Percentiles rank a stretch among this genome's conserved stretches.
Conservation (phyloP, 2,329 filamentous ascomycete species). For the Arthrocladium fulminans region DNA sequence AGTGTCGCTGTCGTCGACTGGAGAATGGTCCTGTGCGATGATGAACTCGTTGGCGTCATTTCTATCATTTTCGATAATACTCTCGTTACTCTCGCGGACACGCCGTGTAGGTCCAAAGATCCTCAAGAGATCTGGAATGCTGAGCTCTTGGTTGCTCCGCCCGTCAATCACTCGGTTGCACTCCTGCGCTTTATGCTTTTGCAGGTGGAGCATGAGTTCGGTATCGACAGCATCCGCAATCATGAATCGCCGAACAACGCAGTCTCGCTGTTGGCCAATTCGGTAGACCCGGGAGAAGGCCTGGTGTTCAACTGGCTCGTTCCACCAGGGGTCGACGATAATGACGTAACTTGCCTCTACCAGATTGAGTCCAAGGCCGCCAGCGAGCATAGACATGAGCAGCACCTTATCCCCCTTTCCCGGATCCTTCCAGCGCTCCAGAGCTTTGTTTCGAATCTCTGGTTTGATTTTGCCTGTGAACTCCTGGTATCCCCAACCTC, state of each 20-base stretch:
- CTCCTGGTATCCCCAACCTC: slow-evolving; percentile 40
- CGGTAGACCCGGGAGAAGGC: slow-evolving; percentile 36
- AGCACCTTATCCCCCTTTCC: slow-evolving; percentile 36
- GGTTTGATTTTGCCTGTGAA: slow-evolving; percentile 44
- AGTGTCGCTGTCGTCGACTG: neutral
- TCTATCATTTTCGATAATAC: slow-evolving; percentile 13
- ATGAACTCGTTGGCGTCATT: slow-evolving; percentile 7
- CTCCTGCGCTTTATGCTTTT: slow-evolving; percentile 45
- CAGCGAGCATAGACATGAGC: slow-evolving; percentile 48
- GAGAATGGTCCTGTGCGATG: neutral
- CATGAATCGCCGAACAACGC: slow-evolving; percentile 51
- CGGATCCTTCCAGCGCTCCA: slow-evolving; percentile 40
- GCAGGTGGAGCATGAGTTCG: slow-evolving; percentile 43
- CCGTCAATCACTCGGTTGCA: slow-evolving; percentile 26
- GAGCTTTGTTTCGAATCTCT: slow-evolving; percentile 36
- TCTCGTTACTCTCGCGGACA: slow-evolving; percentile 13
- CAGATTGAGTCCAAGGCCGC: slow-evolving; percentile 51
- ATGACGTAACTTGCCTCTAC: slow-evolving; percentile 53
- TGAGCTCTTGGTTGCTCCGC: slow-evolving; percentile 11
- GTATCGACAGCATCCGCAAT: slow-evolving; percentile 51
- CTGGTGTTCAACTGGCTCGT: slow-evolving; percentile 53
- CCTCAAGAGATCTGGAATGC: slow-evolving; percentile 20
- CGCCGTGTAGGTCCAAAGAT: slow-evolving; percentile 23
- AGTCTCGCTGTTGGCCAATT: slow-evolving; percentile 54
- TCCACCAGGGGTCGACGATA: slow-evolving; percentile 54